Evolutionary conservation across 2,329 filamentous ascomycete genomes (phyloP).

Genomic region (Colletotrichum sp.): DNA sequence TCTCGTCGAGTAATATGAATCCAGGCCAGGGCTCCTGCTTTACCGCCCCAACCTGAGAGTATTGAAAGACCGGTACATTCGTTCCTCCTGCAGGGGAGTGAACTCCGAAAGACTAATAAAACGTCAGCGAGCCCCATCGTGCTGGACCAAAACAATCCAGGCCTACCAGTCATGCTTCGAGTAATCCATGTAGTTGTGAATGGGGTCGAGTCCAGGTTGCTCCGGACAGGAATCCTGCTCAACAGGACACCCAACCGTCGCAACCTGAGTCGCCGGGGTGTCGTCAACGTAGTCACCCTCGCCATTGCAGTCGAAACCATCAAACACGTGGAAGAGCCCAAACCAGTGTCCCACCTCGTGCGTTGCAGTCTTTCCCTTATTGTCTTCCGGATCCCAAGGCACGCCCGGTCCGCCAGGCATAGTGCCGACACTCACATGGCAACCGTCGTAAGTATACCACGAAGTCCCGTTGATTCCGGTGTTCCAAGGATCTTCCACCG

Average conservation of each 20-base stretch:
- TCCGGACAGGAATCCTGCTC: slow-evolving; percentile 31
- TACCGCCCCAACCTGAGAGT: neutral
- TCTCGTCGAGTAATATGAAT: neutral
- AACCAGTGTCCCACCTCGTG: slow-evolving; percentile 51
- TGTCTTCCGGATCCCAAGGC: slow-evolving; percentile 20
- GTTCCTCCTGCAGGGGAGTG: slow-evolving; percentile 3
- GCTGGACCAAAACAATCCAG: rapidly evolving
- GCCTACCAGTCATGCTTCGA: slow-evolving; percentile 22
- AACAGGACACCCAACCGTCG: slow-evolving; percentile 32
- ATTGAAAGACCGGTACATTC: slow-evolving; percentile 9
- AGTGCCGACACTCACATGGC: slow-evolving; percentile 20
- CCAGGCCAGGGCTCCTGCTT: neutral
- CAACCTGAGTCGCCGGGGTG: slow-evolving; percentile 29
- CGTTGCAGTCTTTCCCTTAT: slow-evolving; percentile 25
- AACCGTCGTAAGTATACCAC: slow-evolving; percentile 18
- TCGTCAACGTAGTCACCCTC: slow-evolving; percentile 38
- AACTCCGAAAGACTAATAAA: neutral
- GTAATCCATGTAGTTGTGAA: slow-evolving; percentile 33
- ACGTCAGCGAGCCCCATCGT: neutral
- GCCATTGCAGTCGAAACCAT: slow-evolving; percentile 33
- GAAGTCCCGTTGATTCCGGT: slow-evolving; percentile 9
- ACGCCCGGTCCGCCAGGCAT: slow-evolving; percentile 17
- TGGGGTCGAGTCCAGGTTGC: slow-evolving; percentile 25
- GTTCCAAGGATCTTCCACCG: slow-evolving; percentile 24
- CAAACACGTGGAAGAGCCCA: slow-evolving; percentile 46